Evolutionary conservation across 176 grass and related monocot species (phyloP).

Genomic region (barley (Hordeum vulgare)): DNA sequence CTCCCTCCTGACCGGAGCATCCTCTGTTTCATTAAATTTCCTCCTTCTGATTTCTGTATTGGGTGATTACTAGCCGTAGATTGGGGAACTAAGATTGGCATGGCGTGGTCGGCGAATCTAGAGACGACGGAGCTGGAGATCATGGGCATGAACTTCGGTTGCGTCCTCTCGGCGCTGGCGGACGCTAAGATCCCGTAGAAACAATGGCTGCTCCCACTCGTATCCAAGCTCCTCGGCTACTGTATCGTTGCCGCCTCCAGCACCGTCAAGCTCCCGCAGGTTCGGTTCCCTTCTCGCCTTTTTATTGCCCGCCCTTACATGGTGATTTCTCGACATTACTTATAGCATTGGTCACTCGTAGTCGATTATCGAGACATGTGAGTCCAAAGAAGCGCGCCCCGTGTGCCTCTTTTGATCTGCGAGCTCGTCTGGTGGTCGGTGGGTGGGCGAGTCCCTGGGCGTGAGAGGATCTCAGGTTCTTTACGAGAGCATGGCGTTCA

Average conservation of each 20-base stretch:
- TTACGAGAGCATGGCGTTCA: constrained; percentile 19
- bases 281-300: background rate
- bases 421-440: background rate
- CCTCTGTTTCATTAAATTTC: too few species aligned
- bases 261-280: constrained; percentile 96
- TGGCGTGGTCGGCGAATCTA: background rate
- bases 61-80: too few species aligned
- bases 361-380: background rate
- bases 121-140: constrained; percentile 86
- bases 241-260: constrained; percentile 92
- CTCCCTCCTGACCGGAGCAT: too few species aligned
- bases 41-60: too few species aligned
- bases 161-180: constrained; percentile 52
- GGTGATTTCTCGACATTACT: background rate
- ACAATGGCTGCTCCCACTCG: constrained; percentile 72
- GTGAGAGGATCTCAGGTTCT: background rate
- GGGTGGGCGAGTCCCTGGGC: background rate
- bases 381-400: too few species aligned
- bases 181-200: constrained; percentile 69
- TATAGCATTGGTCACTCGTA: background rate
- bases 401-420: too few species aligned
- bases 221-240: constrained; percentile 91
- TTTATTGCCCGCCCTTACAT: background rate
- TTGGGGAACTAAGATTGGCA: constrained; percentile 36
- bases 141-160: constrained; percentile 81